A percentile compares a stretch with the other conserved stretches of the same genome.
phyloP scores from a whole-genome alignment of 202 grass and related monocot species.

The Digitaria exilis region DNA sequence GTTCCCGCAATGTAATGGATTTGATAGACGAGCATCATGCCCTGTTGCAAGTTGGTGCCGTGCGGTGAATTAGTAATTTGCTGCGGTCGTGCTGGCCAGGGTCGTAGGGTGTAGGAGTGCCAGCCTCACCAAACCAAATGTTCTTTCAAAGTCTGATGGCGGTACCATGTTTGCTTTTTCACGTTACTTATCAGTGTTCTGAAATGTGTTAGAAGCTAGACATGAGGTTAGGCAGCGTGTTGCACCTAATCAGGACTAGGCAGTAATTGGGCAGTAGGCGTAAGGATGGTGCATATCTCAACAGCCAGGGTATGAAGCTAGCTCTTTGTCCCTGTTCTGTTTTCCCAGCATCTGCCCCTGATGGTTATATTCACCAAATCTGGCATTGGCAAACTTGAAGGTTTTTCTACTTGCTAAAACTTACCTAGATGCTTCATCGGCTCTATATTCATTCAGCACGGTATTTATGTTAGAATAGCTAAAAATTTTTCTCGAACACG shows the following conservation, averaged over 20 bases:
- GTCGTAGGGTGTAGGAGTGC: background rate
- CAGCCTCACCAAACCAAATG: background rate
- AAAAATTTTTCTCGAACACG: too few relatives aligned
- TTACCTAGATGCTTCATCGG: constrained; percentile 3
- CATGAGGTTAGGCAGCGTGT: background rate
- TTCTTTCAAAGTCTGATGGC: background rate
- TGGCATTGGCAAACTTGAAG: too few relatives aligned
- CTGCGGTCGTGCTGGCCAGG: background rate
- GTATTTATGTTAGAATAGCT: background rate
- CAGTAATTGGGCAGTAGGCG: background rate
- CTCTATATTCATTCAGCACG: background rate
- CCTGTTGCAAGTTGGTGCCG: background rate
- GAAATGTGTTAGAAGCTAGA: background rate
- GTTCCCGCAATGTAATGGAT: background rate
- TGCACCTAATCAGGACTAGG: background rate
- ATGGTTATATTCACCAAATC: too few relatives aligned
- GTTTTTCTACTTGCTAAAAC: background rate
- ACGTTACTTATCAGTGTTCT: background rate
- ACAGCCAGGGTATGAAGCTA: background rate
- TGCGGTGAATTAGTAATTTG: background rate
- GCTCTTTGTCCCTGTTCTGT: background rate
- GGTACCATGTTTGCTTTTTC: background rate
- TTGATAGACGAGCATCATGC: background rate
- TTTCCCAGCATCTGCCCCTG: background rate
- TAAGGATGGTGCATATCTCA: background rate